Base-by-base conservation (phyloP, 176 grass and related monocot genomes). In the Elymus sibiricus region DNA sequence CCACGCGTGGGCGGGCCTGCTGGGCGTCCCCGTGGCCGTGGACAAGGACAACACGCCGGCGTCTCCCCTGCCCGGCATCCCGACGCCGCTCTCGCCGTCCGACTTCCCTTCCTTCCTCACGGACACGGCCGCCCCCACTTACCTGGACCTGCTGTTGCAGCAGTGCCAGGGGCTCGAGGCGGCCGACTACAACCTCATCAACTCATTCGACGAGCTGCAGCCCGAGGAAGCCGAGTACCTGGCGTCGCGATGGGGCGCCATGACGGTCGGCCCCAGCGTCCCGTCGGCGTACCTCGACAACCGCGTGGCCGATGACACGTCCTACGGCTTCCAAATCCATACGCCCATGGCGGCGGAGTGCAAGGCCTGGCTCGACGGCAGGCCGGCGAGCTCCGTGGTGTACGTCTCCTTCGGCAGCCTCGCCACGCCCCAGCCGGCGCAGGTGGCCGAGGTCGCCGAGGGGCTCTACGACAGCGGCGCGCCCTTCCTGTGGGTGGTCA, bases 181-280 rank as follows among this genome's bases (percentile, higher is more conserved):
- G 40, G 91, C 34, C 43, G 89, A 93, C 70, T 79, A 92, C 46
- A 87, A 90, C 42, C 78, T 97, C 8, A 51, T 97, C 42, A 93
- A 97, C 29, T 93, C 89, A 9, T 90, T 90, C 87, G 66, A 88
- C 10, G 94, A 97, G 67, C 83, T 93, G 37, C 87, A 97, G 55
- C 81, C 89, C 2, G 3, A 86, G 85, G 85, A 87, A 76, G 47
- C 70, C 2, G 70, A 67, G 5, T 76, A 87, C 70, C 28, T 87
- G 86, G 78, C 32, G 86, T 55, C 70, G 0, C 3, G 8, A 0
- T 76, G 86, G 79, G 16, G 86, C 9, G 86, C 79, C 16, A 82
- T 43, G 79, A 87, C 70, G 70, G 61, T 76, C 0, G 86, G 79
- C 24, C 86, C 79, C 1, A n/a, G 32, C 10, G 86, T 87, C 10